Evolutionary conservation across 176 grass and related monocot genomes (phyloP).

Genomic region (Miscanthus lutarioriparius): DNA sequence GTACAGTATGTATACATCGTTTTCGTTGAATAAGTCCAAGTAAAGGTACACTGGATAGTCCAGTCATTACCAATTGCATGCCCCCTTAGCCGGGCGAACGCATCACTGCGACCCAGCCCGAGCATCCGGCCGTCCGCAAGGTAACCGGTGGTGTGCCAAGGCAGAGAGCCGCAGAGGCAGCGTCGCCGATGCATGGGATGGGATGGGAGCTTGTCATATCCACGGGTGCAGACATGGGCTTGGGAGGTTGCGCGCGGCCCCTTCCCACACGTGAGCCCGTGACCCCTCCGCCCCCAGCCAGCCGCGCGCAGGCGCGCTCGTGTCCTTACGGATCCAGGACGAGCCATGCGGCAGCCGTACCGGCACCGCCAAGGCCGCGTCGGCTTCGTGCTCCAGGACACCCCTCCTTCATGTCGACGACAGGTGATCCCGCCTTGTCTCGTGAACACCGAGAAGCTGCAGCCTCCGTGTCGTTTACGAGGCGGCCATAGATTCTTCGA

Average conservation of each 20-base stretch:
- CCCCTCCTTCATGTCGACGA: too few species aligned
- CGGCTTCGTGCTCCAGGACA: too few species aligned
- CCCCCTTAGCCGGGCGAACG: neutral
- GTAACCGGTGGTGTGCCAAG: neutral
- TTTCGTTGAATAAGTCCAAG: neutral
- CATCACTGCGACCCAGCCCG: neutral
- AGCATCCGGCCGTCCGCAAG: neutral
- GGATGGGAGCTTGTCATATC: slow-evolving; percentile 30
- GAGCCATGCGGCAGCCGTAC: neutral
- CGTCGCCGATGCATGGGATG: neutral
- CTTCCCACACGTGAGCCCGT: slow-evolving; percentile 64
- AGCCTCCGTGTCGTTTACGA: slow-evolving; percentile 45
- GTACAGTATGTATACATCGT: neutral
- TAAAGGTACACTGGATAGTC: neutral
- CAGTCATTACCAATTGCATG: slow-evolving; percentile 4
- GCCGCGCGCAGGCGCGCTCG: neutral
- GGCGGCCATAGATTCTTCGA: slow-evolving; percentile 23
- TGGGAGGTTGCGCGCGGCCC: slow-evolving; percentile 56
- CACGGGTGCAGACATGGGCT: slow-evolving; percentile 32
- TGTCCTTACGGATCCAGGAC: slow-evolving; percentile 1
- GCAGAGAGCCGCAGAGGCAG: neutral
- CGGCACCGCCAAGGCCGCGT: too few species aligned
- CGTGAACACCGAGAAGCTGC: slow-evolving; percentile 31
- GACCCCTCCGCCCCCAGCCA: neutral
- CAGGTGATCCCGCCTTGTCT: neutral